Conservation (phyloP, 2,329 filamentous ascomycete species). For the Aspergillus eucalypticola region DNA sequence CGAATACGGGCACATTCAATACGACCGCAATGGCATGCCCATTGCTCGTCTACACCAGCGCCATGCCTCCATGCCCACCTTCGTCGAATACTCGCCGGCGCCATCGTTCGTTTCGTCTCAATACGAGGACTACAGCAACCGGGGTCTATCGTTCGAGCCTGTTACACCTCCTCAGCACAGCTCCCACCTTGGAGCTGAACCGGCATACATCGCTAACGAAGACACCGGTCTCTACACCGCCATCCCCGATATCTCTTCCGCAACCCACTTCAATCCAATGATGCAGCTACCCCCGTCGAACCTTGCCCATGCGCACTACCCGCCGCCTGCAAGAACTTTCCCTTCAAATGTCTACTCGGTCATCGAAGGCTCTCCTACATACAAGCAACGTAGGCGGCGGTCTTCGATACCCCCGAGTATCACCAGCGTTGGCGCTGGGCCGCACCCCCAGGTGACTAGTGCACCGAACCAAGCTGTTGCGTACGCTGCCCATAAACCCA, state of each 20-base stretch:
- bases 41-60: constrained; percentile 82
- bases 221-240: constrained; percentile 94
- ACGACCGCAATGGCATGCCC: constrained; percentile 88
- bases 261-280: constrained; percentile 79
- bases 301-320: constrained; percentile 76
- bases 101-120: constrained; percentile 98
- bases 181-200: constrained; percentile 77
- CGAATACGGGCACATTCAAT: constrained; percentile 79
- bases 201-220: constrained; percentile 96
- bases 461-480: constrained; percentile 42
- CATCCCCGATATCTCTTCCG: constrained; percentile 79
- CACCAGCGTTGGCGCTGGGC: constrained; percentile 64
- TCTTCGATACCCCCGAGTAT: constrained; percentile 87
- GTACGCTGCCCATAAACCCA: constrained; percentile 73
- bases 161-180: constrained; percentile 93
- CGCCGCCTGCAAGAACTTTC: constrained; percentile 64
- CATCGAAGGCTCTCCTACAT: constrained; percentile 96
- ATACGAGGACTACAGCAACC: constrained; percentile 96
- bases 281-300: constrained; percentile 88
- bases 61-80: constrained; percentile 97
- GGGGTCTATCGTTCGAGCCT: constrained; percentile 93
- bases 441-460: constrained; percentile 48
- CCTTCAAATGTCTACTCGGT: constrained; percentile 88
- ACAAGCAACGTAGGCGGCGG: constrained; percentile 92
- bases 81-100: constrained; percentile 96